Evolutionary conservation across 805 yeast species (phyloP).

Genomic region (Yamadazyma insecticola): DNA sequence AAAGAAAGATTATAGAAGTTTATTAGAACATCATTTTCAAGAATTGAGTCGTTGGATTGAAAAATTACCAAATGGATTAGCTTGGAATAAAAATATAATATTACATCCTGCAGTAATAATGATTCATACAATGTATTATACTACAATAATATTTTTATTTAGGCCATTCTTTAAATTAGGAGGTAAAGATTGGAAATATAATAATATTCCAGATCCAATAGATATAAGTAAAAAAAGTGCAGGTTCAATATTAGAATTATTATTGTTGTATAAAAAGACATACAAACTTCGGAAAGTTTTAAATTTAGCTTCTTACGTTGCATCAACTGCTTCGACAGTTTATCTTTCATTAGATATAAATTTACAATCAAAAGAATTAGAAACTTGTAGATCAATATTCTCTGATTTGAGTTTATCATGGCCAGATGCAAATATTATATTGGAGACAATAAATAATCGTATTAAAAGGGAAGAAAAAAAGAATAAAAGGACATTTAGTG

Average conservation of each 20-base stretch:
- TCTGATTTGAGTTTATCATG: slow-evolving; percentile 6
- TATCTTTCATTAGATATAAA: slow-evolving; percentile 1
- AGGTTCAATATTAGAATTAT: slow-evolving; percentile 2
- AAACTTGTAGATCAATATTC: slow-evolving; percentile 1
- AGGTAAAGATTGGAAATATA: slow-evolving; percentile 3
- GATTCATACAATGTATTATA: slow-evolving; percentile 10
- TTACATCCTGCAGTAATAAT: slow-evolving; percentile 9
- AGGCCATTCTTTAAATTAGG: slow-evolving; percentile 9
- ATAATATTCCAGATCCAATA: slow-evolving; percentile 6
- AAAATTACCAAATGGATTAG: slow-evolving; percentile 3
- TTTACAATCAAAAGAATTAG: slow-evolving; percentile 3
- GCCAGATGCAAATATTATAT: slow-evolving; percentile 6
- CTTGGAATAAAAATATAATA: background rate
- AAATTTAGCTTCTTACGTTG: slow-evolving; percentile 8
- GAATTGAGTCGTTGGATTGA: slow-evolving; percentile 4
- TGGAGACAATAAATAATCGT: slow-evolving; percentile 3
- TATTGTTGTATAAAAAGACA: slow-evolving; percentile 3
- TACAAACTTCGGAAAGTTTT: slow-evolving; percentile 5
- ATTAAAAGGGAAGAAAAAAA: slow-evolving; percentile 1
- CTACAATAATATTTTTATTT: slow-evolving; percentile 8
- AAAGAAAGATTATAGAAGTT: slow-evolving; percentile 3
- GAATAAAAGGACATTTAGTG: background rate
- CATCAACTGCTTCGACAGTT: slow-evolving; percentile 7
- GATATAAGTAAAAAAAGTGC: slow-evolving; percentile 4
- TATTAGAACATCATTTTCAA: slow-evolving; percentile 2